These are phyloP conservation scores for Hericium erinaceus DNA, from an alignment of 768 basidiomycete species.

Conservation along the genomic window DNA sequence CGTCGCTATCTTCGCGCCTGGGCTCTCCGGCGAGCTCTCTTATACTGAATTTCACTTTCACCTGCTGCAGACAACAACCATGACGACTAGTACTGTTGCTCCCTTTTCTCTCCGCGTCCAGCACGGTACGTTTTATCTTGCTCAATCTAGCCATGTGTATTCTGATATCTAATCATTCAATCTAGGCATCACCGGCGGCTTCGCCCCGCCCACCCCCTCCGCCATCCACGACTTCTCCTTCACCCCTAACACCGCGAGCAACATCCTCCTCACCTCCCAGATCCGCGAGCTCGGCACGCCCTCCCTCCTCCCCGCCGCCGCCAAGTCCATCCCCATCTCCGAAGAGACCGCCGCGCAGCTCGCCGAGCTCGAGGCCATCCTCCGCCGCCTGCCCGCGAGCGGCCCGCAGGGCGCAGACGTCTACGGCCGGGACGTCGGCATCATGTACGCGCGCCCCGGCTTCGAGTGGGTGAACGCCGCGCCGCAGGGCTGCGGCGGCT, in stretches of 20 bases:
- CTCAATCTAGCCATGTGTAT: background rate
- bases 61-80: background rate
- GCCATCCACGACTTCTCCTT: slow-evolving; percentile 44
- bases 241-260: slow-evolving; percentile 24
- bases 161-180: slow-evolving; percentile 2
- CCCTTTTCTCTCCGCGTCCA: slow-evolving; percentile 54
- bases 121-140: slow-evolving; percentile 33
- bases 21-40: background rate
- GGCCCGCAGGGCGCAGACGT: slow-evolving; percentile 53
- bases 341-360: slow-evolving; percentile 32
- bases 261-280: slow-evolving; percentile 38
- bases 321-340: slow-evolving; percentile 33
- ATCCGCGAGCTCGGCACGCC: slow-evolving; percentile 41
- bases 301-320: slow-evolving; percentile 28
- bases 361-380: slow-evolving; percentile 48
- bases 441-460: slow-evolving; percentile 45
- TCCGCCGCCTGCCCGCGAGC: slow-evolving; percentile 50
- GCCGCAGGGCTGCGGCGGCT: slow-evolving; percentile 51
- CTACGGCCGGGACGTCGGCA: slow-evolving; percentile 61
- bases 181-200: slow-evolving; percentile 68
- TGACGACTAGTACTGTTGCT: slow-evolving; percentile 34
- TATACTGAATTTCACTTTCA: no score
- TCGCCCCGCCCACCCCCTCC: slow-evolving; percentile 56
- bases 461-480: slow-evolving; percentile 55
- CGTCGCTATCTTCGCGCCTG: background rate